Base-by-base conservation (phyloP, 441 rosid species). In the Populus hybrid region DNA sequence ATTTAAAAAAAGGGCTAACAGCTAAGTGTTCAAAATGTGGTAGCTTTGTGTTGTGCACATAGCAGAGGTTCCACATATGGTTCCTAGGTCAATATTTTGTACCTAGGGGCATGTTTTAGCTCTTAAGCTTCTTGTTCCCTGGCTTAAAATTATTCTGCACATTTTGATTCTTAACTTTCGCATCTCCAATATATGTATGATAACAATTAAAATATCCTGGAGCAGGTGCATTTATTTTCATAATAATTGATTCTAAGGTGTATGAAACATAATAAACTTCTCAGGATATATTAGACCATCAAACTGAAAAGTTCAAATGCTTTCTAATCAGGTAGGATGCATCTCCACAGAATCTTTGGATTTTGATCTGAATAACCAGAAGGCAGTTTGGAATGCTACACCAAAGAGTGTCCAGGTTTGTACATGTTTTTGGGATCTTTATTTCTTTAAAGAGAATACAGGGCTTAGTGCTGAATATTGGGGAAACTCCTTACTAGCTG, bases 321-420 rank as follows among this genome's bases (percentile, higher is more conserved):
- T 71, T 53, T 74, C 71, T 81, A 33, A 38, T 77, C 83, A 92
- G 97, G 92, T 90, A 40, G 93, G 94, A 33, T 86, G 92, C 86
- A 77, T 90, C 75, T 83, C 84, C 81, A 76, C 84, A 50, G 90
- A 87, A 80, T 78, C 82, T 73, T 84, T 85, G 31, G 92, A 87
- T 83, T 81, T 74, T 78, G 85, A 90, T 78, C 79, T 78, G 50
- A 85, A 89, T 82, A 85, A 81, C 28, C 76, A 90, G 84, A 88
- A 84, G 83, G 81, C 82, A 73, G 80, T 73, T 45, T 72, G 68
- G 81, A 82, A 77, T 75, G 74, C 84, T 78, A 73, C 73, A 4
- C 71, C 42, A 79, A 84, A 68, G n/a, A 79, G 71, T 77, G 82
- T 82, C 77, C 92, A 92, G 97, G 97, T 90, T 71, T 61, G 24